Percentiles rank a stretch among this genome's conserved stretches.
Conservation (phyloP, 257 asterid genomes). For the Cordia subcordata region DNA sequence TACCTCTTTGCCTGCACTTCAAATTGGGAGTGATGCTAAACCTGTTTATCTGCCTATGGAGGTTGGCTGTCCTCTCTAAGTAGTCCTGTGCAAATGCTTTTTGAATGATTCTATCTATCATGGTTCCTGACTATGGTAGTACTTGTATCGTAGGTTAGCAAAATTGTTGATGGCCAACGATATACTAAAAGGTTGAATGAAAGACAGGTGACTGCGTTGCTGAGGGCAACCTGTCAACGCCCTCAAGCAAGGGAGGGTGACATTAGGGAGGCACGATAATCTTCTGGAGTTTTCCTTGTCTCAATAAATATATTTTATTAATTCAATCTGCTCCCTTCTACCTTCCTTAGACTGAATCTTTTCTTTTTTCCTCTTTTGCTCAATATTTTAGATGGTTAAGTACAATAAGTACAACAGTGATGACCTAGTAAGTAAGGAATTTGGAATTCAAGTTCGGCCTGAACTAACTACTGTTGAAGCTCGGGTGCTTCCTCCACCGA, state of each 20-base stretch:
- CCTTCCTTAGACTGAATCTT: too few species aligned
- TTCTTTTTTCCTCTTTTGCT: background rate
- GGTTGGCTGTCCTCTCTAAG: constrained; percentile 27
- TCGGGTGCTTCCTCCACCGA: constrained; percentile 72
- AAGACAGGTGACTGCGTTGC: constrained; percentile 53
- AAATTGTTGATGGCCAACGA: constrained; percentile 55
- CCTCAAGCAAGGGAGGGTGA: constrained; percentile 28
- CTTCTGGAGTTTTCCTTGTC: background rate
- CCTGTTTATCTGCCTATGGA: constrained; percentile 78
- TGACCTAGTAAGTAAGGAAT: constrained; percentile 29
- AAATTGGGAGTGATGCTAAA: constrained; percentile 51
- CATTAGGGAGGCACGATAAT: constrained; percentile 31
- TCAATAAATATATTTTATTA: background rate
- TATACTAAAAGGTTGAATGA: constrained; percentile 48
- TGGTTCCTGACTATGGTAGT: background rate
- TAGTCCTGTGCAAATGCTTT: background rate
- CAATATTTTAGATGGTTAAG: constrained; percentile 35
- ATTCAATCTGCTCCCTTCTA: background rate
- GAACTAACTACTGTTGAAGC: constrained; percentile 53
- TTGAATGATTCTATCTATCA: background rate
- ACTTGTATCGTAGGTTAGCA: constrained; percentile 39
- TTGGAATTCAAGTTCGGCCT: constrained; percentile 50
- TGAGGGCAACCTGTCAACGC: constrained; percentile 77
- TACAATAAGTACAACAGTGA: constrained; percentile 31
- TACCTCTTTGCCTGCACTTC: constrained; percentile 59